Percentiles rank a stretch among this genome's conserved stretches.
Conservation (phyloP, 2,329 filamentous ascomycete genomes). For the Curvularia sp. region DNA sequence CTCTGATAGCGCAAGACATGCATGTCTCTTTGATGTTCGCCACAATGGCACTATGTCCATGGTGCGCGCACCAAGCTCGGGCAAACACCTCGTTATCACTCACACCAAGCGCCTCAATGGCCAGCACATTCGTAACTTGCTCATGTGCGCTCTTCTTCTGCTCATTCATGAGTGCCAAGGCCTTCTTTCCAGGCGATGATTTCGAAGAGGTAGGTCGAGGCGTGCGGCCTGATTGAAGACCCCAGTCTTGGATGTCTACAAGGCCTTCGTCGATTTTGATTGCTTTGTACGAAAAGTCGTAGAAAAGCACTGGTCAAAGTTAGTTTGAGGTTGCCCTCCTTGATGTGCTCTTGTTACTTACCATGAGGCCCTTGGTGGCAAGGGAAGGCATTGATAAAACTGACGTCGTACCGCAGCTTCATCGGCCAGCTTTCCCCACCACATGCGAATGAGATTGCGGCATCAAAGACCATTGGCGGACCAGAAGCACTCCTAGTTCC, state of each 20-base stretch:
- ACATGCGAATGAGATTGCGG: slow-evolving; percentile 52
- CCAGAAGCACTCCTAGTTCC: slow-evolving; percentile 36
- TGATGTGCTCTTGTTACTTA: slow-evolving; percentile 19
- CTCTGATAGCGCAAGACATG: slow-evolving; percentile 75
- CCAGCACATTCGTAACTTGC: slow-evolving; percentile 68
- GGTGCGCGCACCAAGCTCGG: slow-evolving; percentile 78
- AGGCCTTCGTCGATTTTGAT: slow-evolving; percentile 69
- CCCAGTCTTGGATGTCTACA: slow-evolving; percentile 72
- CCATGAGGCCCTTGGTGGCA: slow-evolving; percentile 53
- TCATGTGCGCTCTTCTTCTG: slow-evolving; percentile 38
- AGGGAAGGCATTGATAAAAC: slow-evolving; percentile 53
- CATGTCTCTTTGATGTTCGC: slow-evolving; percentile 74
- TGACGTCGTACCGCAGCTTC: slow-evolving; percentile 51
- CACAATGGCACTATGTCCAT: slow-evolving; percentile 74
- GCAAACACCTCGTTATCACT: slow-evolving; percentile 78
- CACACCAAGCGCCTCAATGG: slow-evolving; percentile 76
- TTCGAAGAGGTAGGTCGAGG: slow-evolving; percentile 41
- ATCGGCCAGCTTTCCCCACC: slow-evolving; percentile 51
- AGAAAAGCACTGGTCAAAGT: slow-evolving; percentile 65
- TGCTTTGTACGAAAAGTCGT: slow-evolving; percentile 69
- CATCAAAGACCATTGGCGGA: slow-evolving; percentile 49
- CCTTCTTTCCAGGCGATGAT: slow-evolving; percentile 44
- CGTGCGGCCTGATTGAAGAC: slow-evolving; percentile 46
- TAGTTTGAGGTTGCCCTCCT: slow-evolving; percentile 12
- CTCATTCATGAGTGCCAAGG: slow-evolving; percentile 35